Evolutionary conservation across 345 rosid species (phyloP).

Genomic region (Capsella bursapastoris): DNA sequence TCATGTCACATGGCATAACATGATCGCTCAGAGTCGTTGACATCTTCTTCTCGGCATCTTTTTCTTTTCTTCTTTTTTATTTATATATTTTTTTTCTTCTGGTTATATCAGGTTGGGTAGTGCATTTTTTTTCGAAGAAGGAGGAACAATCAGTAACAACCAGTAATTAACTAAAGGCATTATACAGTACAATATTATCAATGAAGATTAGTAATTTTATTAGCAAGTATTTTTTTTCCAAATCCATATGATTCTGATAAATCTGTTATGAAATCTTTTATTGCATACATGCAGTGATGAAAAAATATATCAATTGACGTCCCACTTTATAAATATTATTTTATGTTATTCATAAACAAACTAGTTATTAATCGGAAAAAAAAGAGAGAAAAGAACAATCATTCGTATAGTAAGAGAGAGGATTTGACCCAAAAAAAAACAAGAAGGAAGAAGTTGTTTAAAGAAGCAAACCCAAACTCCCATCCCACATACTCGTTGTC

Average conservation of each 20-base stretch:
- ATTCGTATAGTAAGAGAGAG: slow-evolving; percentile 27
- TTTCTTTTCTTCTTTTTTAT: neutral
- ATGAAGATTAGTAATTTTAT: neutral
- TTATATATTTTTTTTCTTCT: neutral
- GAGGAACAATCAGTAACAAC: neutral
- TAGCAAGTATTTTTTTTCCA: no score
- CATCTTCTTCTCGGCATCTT: neutral
- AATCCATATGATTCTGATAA: no score
- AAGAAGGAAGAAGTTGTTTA: neutral
- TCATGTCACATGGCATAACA: slow-evolving; percentile 45
- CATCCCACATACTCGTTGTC: slow-evolving; percentile 5
- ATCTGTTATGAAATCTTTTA: neutral
- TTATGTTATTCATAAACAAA: no score
- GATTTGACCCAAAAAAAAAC: slow-evolving; percentile 11
- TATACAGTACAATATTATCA: neutral
- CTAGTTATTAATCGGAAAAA: neutral
- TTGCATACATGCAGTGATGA: neutral
- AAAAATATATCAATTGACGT: neutral
- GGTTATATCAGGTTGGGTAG: neutral
- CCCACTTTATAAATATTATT: neutral
- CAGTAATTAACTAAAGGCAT: neutral
- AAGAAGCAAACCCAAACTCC: slow-evolving; percentile 19
- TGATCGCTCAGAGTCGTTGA: slow-evolving; percentile 32
- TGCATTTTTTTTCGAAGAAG: no score
- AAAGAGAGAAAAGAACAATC: slow-evolving; percentile 11